phyloP scores from a whole-genome alignment of 805 yeast species.

The Cyberlindnera subsufficiens region DNA sequence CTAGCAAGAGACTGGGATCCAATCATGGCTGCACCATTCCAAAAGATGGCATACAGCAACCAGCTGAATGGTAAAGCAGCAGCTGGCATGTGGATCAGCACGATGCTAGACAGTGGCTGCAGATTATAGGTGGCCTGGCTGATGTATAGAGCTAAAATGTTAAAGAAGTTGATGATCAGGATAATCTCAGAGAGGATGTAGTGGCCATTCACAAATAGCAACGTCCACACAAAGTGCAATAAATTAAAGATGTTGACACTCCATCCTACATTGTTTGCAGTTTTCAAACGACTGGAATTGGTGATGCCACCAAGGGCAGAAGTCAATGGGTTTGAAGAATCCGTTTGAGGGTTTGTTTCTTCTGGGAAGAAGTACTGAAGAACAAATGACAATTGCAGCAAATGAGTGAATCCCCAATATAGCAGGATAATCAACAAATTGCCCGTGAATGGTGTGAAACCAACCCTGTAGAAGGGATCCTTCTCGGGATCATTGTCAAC shows the following conservation, averaged over 20 bases:
- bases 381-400: slow-evolving; percentile 48
- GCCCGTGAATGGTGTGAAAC: slow-evolving; percentile 69
- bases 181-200: slow-evolving; percentile 56
- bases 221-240: slow-evolving; percentile 56
- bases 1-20: slow-evolving; percentile 47
- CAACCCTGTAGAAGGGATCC: slow-evolving; percentile 42
- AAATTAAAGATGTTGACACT: slow-evolving; percentile 62
- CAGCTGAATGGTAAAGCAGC: slow-evolving; percentile 71
- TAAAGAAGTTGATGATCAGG: slow-evolving; percentile 52
- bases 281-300: slow-evolving; percentile 17
- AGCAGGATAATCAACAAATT: slow-evolving; percentile 40
- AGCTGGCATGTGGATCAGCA: slow-evolving; percentile 57
- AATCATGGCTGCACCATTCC: slow-evolving; percentile 76
- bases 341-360: slow-evolving; percentile 19
- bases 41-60: slow-evolving; percentile 67
- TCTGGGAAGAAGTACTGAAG: slow-evolving; percentile 36
- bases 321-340: slow-evolving; percentile 32
- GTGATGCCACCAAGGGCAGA: slow-evolving; percentile 16
- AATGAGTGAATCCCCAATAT: slow-evolving; percentile 53
- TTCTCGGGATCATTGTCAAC: slow-evolving; percentile 33
- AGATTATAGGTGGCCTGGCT: slow-evolving; percentile 53
- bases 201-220: slow-evolving; percentile 52
- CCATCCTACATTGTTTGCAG: slow-evolving; percentile 38
- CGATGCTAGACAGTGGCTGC: slow-evolving; percentile 45
- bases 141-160: slow-evolving; percentile 45